phyloP scores from a whole-genome alignment of 208 protist genomes.

The Herpetomonas tarakana region DNA sequence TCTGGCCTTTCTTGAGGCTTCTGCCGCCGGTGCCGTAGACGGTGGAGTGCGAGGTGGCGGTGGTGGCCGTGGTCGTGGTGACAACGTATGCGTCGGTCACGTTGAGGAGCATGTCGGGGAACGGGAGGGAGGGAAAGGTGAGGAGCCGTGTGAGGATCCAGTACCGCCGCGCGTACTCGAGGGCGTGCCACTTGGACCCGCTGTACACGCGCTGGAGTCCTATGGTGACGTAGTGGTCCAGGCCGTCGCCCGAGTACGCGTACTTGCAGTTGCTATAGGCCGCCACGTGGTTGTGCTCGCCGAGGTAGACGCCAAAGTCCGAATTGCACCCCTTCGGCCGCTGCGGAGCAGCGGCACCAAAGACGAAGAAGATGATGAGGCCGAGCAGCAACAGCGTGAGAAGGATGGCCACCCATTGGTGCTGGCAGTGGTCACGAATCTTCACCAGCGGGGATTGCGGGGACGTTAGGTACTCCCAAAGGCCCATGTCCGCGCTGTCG shows the following conservation, averaged over 20 bases:
- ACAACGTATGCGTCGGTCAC: conserved; percentile 13
- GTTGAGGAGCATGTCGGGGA: conserved; percentile 20
- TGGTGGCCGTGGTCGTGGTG: conserved; percentile 13
- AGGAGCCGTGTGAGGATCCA: conserved; percentile 45
- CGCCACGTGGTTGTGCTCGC: conserved; percentile 39
- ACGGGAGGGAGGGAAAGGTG: conserved; percentile 21
- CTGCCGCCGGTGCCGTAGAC: neutral
- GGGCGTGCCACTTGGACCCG: conserved; percentile 54
- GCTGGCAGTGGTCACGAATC: conserved; percentile 63
- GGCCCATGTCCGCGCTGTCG: conserved; percentile 11
- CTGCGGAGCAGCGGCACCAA: conserved; percentile 26
- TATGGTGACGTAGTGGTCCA: conserved; percentile 57
- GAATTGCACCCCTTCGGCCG: conserved; percentile 27
- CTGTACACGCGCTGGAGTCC: conserved; percentile 47
- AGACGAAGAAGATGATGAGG: conserved; percentile 52
- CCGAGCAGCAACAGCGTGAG: conserved; percentile 44
- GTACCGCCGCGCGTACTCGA: conserved; percentile 72
- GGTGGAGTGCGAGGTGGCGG: neutral
- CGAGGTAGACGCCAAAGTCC: conserved; percentile 52
- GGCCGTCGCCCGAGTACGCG: conserved; percentile 28
- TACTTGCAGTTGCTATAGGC: conserved; percentile 77
- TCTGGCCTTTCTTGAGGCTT: conserved; percentile 5
- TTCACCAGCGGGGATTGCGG: conserved; percentile 40
- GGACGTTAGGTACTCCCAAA: conserved; percentile 42
- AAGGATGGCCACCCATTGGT: conserved; percentile 61